Percentiles rank a stretch among this genome's conserved stretches.
phyloP scores from a whole-genome alignment of 768 basidiomycete species.

The Calocera cornea region DNA sequence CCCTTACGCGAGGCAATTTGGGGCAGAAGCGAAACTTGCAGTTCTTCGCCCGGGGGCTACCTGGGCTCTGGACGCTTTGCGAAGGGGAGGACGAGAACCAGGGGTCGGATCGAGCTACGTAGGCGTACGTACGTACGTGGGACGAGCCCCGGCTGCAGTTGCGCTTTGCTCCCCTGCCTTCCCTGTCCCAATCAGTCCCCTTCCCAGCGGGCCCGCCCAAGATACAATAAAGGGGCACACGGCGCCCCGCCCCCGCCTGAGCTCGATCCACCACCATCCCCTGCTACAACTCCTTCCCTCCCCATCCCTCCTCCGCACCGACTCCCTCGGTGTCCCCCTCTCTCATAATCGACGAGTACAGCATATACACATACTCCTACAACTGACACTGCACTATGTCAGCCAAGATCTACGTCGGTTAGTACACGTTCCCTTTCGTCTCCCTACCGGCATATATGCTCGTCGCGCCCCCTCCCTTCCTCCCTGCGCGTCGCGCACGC shows the following conservation, averaged over 20 bases:
- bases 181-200: background rate
- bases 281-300: background rate
- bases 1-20: background rate
- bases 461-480: conserved; percentile 32
- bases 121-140: background rate
- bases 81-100: background rate
- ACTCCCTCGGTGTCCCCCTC: background rate
- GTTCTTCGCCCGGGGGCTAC: background rate
- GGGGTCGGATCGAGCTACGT: background rate
- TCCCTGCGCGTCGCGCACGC: conserved; percentile 25
- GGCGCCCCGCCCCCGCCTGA: background rate
- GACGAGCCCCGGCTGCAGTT: background rate
- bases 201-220: too few relatives aligned
- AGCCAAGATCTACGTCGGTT: conserved; percentile 86
- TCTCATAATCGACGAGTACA: background rate
- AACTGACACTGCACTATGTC: conserved; percentile 37
- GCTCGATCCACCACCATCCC: background rate
- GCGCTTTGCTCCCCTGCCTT: background rate
- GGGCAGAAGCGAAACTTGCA: background rate
- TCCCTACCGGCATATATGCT: background rate
- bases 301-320: background rate
- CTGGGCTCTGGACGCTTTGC: background rate
- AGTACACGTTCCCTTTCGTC: conserved; percentile 45
- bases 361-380: background rate
- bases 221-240: conserved; percentile 2